phyloP scores from a whole-genome alignment of 1,139 yeast species.

The Kurtzmaniella natalensis region DNA sequence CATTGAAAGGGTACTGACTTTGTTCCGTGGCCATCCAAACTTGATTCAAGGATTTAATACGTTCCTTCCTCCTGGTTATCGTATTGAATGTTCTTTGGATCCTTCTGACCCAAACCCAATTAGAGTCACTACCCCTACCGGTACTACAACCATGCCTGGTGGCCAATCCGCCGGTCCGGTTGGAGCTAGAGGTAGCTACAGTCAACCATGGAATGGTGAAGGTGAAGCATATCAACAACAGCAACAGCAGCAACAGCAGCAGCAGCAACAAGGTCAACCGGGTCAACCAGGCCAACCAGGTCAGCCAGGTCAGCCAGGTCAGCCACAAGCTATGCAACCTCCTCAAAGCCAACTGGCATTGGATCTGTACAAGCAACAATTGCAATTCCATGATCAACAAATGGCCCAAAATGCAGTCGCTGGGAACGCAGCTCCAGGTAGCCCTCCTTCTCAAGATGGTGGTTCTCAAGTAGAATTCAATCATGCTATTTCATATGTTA shows the following conservation, averaged over 20 bases:
- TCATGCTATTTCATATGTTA: constrained; percentile 94
- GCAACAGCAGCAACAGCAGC: constrained; percentile 12
- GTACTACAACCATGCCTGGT: constrained; percentile 71
- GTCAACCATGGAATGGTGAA: constrained; percentile 22
- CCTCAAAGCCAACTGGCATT: too few relatives aligned
- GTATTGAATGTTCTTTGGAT: constrained; percentile 86
- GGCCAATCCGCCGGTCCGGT: constrained; percentile 16
- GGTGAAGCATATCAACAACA: constrained; percentile 12
- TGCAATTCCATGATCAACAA: constrained; percentile 11
- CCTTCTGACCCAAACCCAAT: constrained; percentile 92
- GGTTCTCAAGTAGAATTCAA: constrained; percentile 94
- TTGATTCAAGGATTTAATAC: constrained; percentile 97
- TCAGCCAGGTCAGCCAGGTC: constrained; percentile 9
- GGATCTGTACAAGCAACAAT: constrained; percentile 12
- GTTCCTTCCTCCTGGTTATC: constrained; percentile 92
- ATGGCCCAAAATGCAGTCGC: constrained; percentile 15
- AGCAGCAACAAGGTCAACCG: constrained; percentile 7
- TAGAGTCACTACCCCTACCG: constrained; percentile 92
- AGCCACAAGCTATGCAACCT: constrained; percentile 7
- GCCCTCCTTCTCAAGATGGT: constrained; percentile 16
- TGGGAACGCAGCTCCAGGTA: background rate
- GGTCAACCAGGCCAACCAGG: constrained; percentile 5
- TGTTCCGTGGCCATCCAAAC: constrained; percentile 89
- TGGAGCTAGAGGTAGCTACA: constrained; percentile 13
- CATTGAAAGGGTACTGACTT: constrained; percentile 85